Percentiles rank a stretch among this genome's conserved stretches.
Conservation (phyloP, 257 asterid genomes). For the Striga asiatica region DNA sequence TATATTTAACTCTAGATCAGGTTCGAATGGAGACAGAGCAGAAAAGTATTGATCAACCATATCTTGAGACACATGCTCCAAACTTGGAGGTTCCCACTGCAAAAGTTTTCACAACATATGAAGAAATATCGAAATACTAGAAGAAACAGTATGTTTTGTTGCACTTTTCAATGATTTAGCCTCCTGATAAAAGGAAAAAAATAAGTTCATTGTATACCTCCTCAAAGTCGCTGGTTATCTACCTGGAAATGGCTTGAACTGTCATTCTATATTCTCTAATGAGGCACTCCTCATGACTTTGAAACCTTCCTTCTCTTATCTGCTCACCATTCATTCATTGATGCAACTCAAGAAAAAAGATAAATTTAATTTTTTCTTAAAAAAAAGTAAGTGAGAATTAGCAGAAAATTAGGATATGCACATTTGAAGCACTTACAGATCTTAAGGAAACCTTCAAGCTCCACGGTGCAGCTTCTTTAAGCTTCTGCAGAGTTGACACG, state of each 20-base stretch:
- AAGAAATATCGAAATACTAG: background rate
- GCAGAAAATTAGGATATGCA: background rate
- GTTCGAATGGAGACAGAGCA: slow-evolving; percentile 38
- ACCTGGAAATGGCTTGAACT: slow-evolving; percentile 42
- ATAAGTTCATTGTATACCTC: slow-evolving; percentile 39
- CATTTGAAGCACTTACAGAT: slow-evolving; percentile 54
- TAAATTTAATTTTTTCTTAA: too few relatives aligned
- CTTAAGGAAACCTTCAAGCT: slow-evolving; percentile 71
- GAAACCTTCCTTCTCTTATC: slow-evolving; percentile 76
- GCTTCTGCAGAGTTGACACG: slow-evolving; percentile 40
- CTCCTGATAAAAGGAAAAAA: too few relatives aligned
- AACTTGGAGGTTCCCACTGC: slow-evolving; percentile 86
- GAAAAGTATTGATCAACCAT: slow-evolving; percentile 71
- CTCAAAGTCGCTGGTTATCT: slow-evolving; percentile 43
- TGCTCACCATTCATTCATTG: slow-evolving; percentile 12
- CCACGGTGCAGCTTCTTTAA: slow-evolving; percentile 51
- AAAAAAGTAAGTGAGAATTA: background rate
- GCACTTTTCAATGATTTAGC: background rate
- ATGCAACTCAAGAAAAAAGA: background rate
- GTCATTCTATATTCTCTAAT: slow-evolving; percentile 67
- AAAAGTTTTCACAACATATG: slow-evolving; percentile 10
- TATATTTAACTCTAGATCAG: slow-evolving; percentile 55
- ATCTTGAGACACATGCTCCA: slow-evolving; percentile 60
- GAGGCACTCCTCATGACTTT: slow-evolving; percentile 67
- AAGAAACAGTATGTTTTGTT: background rate